A percentile compares a stretch with the other conserved stretches of the same genome.
phyloP scores from a whole-genome alignment of 2,329 filamentous ascomycete species.

The Aureobasidium sp. region DNA sequence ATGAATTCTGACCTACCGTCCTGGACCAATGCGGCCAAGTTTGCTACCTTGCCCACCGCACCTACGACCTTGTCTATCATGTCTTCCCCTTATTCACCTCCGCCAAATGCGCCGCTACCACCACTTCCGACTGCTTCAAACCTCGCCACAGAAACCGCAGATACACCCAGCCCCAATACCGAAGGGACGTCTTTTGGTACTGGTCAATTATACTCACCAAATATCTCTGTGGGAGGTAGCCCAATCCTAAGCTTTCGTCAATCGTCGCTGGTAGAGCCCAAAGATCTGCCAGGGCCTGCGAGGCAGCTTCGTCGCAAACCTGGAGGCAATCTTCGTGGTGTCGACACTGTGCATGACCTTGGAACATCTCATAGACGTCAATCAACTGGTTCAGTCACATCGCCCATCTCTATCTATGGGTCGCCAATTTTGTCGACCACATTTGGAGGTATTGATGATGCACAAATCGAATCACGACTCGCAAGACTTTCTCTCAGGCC shows the following conservation, averaged over 20 bases:
- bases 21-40: background rate
- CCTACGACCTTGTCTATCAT: background rate
- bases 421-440: conserved; percentile 9
- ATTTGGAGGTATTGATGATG: conserved; percentile 11
- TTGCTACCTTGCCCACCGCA: background rate
- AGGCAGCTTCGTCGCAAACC: conserved; percentile 41
- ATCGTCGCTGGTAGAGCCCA: conserved; percentile 5
- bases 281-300: background rate
- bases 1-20: background rate
- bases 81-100: conserved; percentile 5
- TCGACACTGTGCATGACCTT: conserved; percentile 41
- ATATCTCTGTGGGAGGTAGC: background rate
- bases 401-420: conserved; percentile 6
- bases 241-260: background rate
- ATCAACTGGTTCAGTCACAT: conserved; percentile 39
- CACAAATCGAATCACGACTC: conserved; percentile 5
- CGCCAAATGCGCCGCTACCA: conserved; percentile 1
- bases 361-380: conserved; percentile 34
- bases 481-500: conserved; percentile 9
- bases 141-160: background rate
- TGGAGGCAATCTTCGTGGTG: conserved; percentile 43
- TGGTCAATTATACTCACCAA: background rate
- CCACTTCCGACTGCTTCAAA: background rate
- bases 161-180: background rate
- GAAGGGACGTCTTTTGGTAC: background rate